Evolutionary conservation across 306 rosid species (phyloP).

Genomic region (Cicer cuneatum): DNA sequence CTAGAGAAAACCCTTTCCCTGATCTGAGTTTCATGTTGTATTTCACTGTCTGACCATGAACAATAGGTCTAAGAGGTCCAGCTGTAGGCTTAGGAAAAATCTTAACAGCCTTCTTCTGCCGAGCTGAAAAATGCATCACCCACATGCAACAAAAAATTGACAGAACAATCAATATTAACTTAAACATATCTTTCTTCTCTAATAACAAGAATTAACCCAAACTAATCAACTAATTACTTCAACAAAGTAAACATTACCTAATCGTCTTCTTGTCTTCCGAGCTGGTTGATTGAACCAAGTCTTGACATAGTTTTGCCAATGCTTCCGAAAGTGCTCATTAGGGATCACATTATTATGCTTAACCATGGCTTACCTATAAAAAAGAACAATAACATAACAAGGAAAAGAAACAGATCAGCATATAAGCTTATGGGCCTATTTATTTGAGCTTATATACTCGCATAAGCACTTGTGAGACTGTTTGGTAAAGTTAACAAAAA

Average conservation of each 20-base stretch:
- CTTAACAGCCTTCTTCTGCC: constrained; percentile 71
- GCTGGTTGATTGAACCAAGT: constrained; percentile 85
- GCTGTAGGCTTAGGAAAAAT: constrained; percentile 71
- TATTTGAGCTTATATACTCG: no score
- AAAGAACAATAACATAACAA: background rate
- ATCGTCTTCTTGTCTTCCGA: constrained; percentile 65
- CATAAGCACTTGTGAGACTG: no score
- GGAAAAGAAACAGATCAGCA: no score
- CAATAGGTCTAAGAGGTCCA: constrained; percentile 69
- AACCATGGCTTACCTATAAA: constrained; percentile 61
- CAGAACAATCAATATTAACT: no score
- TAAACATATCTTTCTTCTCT: background rate
- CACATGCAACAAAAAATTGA: background rate
- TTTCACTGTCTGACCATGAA: constrained; percentile 71
- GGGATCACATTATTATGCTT: constrained; percentile 83
- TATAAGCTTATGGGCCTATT: no score
- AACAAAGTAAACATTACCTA: constrained; percentile 42
- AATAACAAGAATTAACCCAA: background rate
- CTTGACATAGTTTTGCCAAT: constrained; percentile 76
- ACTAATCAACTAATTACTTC: background rate
- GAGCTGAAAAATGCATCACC: constrained; percentile 50
- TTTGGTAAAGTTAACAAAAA: no score
- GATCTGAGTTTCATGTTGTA: constrained; percentile 75
- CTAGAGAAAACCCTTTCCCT: constrained; percentile 72
- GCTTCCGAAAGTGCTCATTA: constrained; percentile 66